A percentile compares a stretch with the other conserved stretches of the same genome.
phyloP scores from a whole-genome alignment of 192 early-diverging fungal species.

The Cetraspora pellucida region DNA sequence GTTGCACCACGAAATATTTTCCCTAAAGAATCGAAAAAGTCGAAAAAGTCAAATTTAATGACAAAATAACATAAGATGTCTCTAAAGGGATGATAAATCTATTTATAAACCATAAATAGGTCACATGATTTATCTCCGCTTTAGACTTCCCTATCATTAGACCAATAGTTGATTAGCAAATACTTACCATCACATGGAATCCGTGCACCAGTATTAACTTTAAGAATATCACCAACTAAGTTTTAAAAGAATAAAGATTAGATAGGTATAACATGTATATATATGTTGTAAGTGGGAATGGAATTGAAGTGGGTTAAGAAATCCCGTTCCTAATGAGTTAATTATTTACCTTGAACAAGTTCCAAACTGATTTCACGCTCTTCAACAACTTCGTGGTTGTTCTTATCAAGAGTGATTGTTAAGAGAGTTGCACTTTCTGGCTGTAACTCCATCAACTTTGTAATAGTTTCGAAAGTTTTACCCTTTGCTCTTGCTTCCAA shows the following conservation, averaged over 20 bases:
- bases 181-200: slow-evolving; percentile 75
- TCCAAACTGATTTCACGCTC: slow-evolving; percentile 53
- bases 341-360: slow-evolving; percentile 58
- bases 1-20: slow-evolving; percentile 55
- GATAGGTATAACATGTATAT: not conserved
- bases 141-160: too few relatives aligned
- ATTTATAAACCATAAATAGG: too few relatives aligned
- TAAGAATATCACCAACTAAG: slow-evolving; percentile 73
- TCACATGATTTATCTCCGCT: too few relatives aligned
- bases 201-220: slow-evolving; percentile 65
- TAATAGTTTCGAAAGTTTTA: slow-evolving; percentile 75
- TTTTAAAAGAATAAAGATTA: slow-evolving; percentile 39
- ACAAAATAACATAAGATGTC: too few relatives aligned
- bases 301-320: too few relatives aligned
- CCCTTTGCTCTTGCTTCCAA: slow-evolving; percentile 79
- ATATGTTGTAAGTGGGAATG: not conserved
- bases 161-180: too few relatives aligned
- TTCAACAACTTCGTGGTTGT: slow-evolving; percentile 33
- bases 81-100: too few relatives aligned
- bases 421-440: slow-evolving; percentile 72
- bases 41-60: too few relatives aligned
- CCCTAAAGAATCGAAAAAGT: slow-evolving; percentile 34
- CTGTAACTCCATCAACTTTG: slow-evolving; percentile 72
- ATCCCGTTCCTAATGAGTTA: too few relatives aligned
- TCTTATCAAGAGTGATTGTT: slow-evolving; percentile 25